A percentile compares a stretch with the other conserved stretches of the same genome.
Evolutionary conservation across 768 basidiomycete genomes (phyloP).

Genomic region (Mycena sanguinolenta): DNA sequence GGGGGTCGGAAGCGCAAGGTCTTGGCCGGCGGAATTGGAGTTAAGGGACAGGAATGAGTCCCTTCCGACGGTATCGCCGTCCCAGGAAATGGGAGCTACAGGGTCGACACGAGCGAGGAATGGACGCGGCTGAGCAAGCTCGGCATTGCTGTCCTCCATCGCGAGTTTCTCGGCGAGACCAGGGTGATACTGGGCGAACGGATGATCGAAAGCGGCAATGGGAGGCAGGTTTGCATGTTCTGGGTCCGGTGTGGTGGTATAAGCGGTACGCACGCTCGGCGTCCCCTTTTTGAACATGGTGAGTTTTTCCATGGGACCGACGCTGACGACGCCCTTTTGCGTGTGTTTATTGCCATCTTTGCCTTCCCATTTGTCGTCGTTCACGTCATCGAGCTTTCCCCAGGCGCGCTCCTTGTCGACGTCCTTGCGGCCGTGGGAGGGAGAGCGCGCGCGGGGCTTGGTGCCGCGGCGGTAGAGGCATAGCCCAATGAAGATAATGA

Average conservation of each 20-base stretch:
- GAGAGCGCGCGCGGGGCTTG: constrained; percentile 50
- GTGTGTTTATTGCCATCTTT: constrained; percentile 45
- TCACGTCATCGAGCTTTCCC: constrained; percentile 67
- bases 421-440: constrained; percentile 51
- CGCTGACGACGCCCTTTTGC: constrained; percentile 57
- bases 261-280: constrained; percentile 66
- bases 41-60: constrained; percentile 65
- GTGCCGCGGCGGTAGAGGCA: constrained; percentile 69
- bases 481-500: constrained; percentile 65
- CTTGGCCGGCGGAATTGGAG: constrained; percentile 58
- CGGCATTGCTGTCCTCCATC: constrained; percentile 42
- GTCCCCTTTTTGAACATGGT: constrained; percentile 77
- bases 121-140: constrained; percentile 53
- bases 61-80: constrained; percentile 62
- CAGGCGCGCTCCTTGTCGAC: constrained; percentile 63
- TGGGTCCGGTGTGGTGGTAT: constrained; percentile 60
- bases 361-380: constrained; percentile 62
- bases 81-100: constrained; percentile 64
- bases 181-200: constrained; percentile 73
- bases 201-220: constrained; percentile 51
- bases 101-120: constrained; percentile 61
- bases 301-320: constrained; percentile 70
- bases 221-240: constrained; percentile 57
- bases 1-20: constrained; percentile 74
- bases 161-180: constrained; percentile 65